These are phyloP conservation scores for Vaccinium macrocarpon DNA, from an alignment of 148 eudicot genomes.

Conservation along the genomic window DNA sequence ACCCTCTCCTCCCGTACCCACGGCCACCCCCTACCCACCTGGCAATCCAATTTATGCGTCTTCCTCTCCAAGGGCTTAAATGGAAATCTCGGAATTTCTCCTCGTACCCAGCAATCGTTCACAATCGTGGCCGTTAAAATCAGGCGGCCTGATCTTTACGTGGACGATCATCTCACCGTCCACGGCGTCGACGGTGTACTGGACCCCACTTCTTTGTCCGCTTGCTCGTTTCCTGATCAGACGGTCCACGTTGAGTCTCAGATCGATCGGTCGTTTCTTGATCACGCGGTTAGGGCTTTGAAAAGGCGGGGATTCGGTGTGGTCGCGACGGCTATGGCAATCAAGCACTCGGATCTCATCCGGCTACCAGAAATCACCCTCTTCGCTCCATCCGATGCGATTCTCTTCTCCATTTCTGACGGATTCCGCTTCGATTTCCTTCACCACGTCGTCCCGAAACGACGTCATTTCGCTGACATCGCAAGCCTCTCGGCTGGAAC, in stretches of 20 bases:
- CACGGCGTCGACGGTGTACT: constrained; percentile 24
- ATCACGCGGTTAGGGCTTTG: constrained; percentile 27
- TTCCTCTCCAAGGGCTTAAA: constrained; percentile 20
- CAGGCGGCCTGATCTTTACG: constrained; percentile 33
- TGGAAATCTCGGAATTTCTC: constrained; percentile 4
- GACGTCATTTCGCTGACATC: constrained; percentile 10
- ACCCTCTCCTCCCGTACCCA: constrained; percentile 5
- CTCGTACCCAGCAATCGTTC: constrained; percentile 12
- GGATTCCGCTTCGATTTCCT: constrained; percentile 35
- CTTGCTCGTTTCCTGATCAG: constrained; percentile 16
- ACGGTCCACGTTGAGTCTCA: not conserved
- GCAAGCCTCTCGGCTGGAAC: not conserved
- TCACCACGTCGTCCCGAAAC: constrained; percentile 25
- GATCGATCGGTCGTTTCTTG: constrained; percentile 21
- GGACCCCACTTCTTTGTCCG: constrained; percentile 21
- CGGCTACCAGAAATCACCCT: constrained; percentile 21
- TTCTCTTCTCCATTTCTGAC: constrained; percentile 16
- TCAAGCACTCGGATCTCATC: constrained; percentile 19
- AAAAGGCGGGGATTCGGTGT: constrained; percentile 26
- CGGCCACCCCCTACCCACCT: constrained; percentile 12
- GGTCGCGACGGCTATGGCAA: constrained; percentile 24
- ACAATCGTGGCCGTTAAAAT: constrained; percentile 18
- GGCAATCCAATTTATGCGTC: constrained; percentile 21
- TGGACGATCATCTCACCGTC: constrained; percentile 18
- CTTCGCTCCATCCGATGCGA: constrained; percentile 33